Evolutionary conservation across 441 rosid genomes (phyloP), one percentile per base, ranked within the genome.

Genomic region (Arabidopsis hybrid): DNA sequence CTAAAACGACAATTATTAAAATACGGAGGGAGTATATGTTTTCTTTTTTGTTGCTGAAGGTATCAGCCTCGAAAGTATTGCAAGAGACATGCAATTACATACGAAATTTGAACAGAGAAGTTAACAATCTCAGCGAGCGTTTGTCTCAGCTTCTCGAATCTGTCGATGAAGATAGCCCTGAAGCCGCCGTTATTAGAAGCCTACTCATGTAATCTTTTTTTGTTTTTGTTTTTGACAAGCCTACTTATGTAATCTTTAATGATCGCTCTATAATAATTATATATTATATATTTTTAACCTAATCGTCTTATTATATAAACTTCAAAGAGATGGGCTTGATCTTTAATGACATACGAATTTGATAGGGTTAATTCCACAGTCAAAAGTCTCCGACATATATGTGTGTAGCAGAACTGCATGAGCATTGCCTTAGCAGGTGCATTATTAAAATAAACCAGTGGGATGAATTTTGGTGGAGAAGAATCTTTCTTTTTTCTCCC

Each of bases 71-170:
- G 0, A 93, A 88, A 77, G 94, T 93, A 45, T 81, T 93, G 78
- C 98, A 91, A 67, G 97, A 93, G 81, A 93, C 97, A 38, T 93
- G 98, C 88, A 87, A 84, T 78, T 88, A 93, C 79, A 91, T 93
- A 55, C 77, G 89, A 84, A 87, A 69, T 79, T 83, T 93, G 83
- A 91, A 93, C 67, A 87, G 78, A 74, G 96, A 93, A 79, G 93
- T 91, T 31, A 91, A 88, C 58, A 95, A 91, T 75, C 82, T 93
- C 45, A 93, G 98, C 49, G 94, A 91, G 59, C 82, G 98, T 72
- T 75, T 93, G 79, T 87, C 97, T 49, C 91, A 93, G 85, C 91
- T 93, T 47, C 74, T 93, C 59, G 81, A 93, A 38, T 88, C 95
- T 14, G 83, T 93, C 43, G 96, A 91, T 75, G 80, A 83, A 47